These are phyloP conservation scores for Astrephomene gubernaculifera DNA, from an alignment of 139 green algal genomes.

Conservation along the genomic window DNA sequence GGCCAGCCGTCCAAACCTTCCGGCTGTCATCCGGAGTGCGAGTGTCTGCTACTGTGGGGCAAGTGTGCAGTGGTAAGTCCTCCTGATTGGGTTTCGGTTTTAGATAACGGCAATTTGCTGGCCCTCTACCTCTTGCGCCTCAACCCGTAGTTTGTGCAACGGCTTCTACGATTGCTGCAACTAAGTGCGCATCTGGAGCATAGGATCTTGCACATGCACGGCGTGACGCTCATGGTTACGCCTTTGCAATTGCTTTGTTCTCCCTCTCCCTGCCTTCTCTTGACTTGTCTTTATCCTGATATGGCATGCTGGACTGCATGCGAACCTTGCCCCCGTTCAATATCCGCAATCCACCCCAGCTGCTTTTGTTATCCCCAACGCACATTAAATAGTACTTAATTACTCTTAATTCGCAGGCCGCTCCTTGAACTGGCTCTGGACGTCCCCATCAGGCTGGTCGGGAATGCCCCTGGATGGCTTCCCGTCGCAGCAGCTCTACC, in stretches of 20 bases:
- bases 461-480: not conserved
- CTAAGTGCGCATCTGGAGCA: not conserved
- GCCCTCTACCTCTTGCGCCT: too few species aligned
- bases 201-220: not conserved
- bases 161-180: too few species aligned
- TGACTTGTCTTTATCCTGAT: too few species aligned
- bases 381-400: not conserved
- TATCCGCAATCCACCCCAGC: too few species aligned
- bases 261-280: too few species aligned
- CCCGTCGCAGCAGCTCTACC: not conserved
- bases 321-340: too few species aligned
- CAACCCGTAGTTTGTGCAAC: not conserved
- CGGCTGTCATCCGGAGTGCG: not conserved
- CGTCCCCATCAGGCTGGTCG: not conserved
- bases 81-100: too few species aligned
- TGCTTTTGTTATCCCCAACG: not conserved
- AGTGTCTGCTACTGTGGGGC: not conserved
- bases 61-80: not conserved
- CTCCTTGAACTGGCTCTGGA: constrained; percentile 14
- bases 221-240: not conserved
- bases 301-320: not conserved
- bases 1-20: not conserved
- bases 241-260: not conserved
- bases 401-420: not conserved
- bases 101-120: not conserved